Conservation (phyloP, 345 rosid species). For the Hypericum perforatum region DNA sequence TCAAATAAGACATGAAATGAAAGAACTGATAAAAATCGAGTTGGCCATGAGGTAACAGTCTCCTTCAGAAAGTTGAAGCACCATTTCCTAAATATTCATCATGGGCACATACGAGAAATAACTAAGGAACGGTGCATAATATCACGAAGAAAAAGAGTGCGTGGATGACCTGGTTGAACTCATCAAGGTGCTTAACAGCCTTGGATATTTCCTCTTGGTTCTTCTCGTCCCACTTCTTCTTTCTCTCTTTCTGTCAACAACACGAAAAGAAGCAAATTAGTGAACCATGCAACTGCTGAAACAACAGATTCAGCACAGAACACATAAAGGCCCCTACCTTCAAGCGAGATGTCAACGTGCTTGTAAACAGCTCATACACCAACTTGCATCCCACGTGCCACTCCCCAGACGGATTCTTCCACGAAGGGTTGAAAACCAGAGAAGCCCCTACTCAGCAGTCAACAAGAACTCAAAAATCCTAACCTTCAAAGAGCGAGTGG, state of each 20-base stretch:
- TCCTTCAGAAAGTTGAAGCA: too few species aligned
- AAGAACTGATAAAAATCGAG: too few species aligned
- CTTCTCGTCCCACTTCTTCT: conserved; percentile 81
- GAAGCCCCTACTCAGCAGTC: conserved; percentile 38
- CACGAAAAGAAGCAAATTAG: conserved; percentile 2
- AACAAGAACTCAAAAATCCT: not conserved
- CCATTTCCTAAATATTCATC: too few species aligned
- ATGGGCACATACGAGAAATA: too few species aligned
- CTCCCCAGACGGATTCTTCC: conserved; percentile 89
- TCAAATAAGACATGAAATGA: too few species aligned
- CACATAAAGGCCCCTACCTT: conserved; percentile 36
- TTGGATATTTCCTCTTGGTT: conserved; percentile 76
- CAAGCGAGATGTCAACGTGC: conserved; percentile 58
- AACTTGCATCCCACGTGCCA: conserved; percentile 93
- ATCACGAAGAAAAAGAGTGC: conserved; percentile 9
- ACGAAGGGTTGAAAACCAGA: conserved; percentile 63
- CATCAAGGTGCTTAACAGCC: conserved; percentile 63
- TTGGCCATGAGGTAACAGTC: too few species aligned
- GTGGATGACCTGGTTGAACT: conserved; percentile 64
- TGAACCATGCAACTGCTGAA: not conserved
- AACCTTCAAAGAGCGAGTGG: not conserved
- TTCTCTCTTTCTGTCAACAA: conserved; percentile 55
- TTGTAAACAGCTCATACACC: conserved; percentile 68
- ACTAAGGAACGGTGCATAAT: not conserved
- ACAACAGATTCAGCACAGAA: not conserved